Base-by-base conservation (phyloP, 1,284 basidiomycete species). In the Pseudozyma sp. region DNA sequence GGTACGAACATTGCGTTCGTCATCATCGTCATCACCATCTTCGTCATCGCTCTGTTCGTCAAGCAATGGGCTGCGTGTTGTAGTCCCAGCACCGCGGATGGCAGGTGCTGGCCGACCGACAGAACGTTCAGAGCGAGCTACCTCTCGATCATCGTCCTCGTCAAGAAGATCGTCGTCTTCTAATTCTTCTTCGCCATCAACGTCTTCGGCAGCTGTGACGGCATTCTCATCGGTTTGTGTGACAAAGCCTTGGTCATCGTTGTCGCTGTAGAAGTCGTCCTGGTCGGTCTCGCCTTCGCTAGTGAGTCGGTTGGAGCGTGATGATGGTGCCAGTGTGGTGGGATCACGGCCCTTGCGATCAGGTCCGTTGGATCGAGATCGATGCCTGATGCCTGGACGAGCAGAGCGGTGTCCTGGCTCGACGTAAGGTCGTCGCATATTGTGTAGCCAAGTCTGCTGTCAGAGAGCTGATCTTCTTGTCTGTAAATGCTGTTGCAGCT, bases 361-460 rank as follows among this genome's bases (percentile, higher is more conserved):
- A 19, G 67, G 67, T 3, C 72, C 68, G 44, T 70, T 59, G 50
- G 59, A 56, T 25, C 68, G 68, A 31, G 67, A 56, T n/a, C 68
- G 59, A 42, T 75, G 72, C 16, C 68, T 64, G 49, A 75, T 70
- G 50, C 63, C 69, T 19, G 69, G 73, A 8, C 69, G 64, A 16
- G 69, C 69, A 12, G 73, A 72, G 51, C 69, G 73, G 16, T 68
- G 65, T 16, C 72, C 68, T 5, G 67, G 63, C 64, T 75, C 72
- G 21, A 70, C 68, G 60, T 63, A 75, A 13, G 67, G 72, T 58
- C 68, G 57, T 8, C 72, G 59, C 72, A 75, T 75, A 11, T 35
- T 61, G 19, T 14, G 10, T 10, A 6, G 25, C 25, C 25, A 6
- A 31, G 25, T 31, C 25, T 31, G 51, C 31, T 21, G 25, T 11